phyloP scores from a whole-genome alignment of 352 stramenopile genomes.

The Pythium plurisporium region DNA sequence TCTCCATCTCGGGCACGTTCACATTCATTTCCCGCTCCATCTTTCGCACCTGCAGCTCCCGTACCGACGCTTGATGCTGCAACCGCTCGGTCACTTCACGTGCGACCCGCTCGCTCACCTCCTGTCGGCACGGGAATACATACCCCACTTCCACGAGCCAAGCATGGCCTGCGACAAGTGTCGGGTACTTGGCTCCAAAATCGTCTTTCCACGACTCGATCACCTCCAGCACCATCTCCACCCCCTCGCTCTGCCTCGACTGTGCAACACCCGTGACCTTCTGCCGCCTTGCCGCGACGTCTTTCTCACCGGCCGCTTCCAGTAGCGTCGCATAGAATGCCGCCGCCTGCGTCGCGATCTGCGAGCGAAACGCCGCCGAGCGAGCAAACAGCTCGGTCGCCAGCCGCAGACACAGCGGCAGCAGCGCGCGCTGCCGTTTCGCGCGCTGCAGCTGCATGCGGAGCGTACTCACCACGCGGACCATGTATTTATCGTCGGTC shows the following conservation, averaged over 20 bases:
- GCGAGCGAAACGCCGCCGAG: constrained; percentile 43
- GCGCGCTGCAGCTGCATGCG: constrained; percentile 12
- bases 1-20: constrained; percentile 58
- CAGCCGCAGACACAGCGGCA: constrained; percentile 29
- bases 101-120: constrained; percentile 13
- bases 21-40: constrained; percentile 41
- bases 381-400: constrained; percentile 57
- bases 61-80: constrained; percentile 16
- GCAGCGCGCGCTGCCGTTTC: constrained; percentile 6
- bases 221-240: constrained; percentile 37
- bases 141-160: constrained; percentile 49
- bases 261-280: not conserved
- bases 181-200: constrained; percentile 54
- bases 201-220: constrained; percentile 59
- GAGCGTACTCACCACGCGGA: constrained; percentile 11
- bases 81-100: constrained; percentile 11
- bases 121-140: constrained; percentile 32
- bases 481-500: constrained; percentile 15
- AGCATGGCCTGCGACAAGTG: constrained; percentile 45
- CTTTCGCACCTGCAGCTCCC: constrained; percentile 12
- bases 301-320: constrained; percentile 34
- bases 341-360: constrained; percentile 34
- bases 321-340: constrained; percentile 52
- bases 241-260: constrained; percentile 16
- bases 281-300: constrained; percentile 1